Evolutionary conservation across 164 flowering plant species (phyloP).

Genomic region (Houttuynia cordata): DNA sequence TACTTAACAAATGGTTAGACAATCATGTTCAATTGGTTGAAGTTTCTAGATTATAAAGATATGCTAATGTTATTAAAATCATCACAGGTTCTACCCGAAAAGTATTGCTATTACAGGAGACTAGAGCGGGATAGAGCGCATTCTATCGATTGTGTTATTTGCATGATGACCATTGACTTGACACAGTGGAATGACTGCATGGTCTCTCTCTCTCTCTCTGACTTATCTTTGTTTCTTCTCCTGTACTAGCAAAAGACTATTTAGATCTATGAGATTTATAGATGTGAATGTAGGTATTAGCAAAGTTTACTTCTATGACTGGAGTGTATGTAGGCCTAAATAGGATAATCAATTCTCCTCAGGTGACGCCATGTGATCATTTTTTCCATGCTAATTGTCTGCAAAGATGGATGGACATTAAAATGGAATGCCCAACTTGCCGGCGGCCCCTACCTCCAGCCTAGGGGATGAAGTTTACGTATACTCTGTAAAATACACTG

Average conservation of each 20-base stretch:
- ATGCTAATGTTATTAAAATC: constrained; percentile 8
- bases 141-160: constrained; percentile 82
- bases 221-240: no score
- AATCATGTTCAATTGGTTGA: no score
- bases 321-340: neutral
- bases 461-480: constrained; percentile 16
- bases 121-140: constrained; percentile 39
- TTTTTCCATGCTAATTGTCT: constrained; percentile 92
- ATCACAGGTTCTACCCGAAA: constrained; percentile 91
- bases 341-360: constrained; percentile 6
- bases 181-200: constrained; percentile 73
- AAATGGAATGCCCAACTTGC: constrained; percentile 99
- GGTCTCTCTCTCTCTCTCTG: constrained; percentile 29
- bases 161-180: constrained; percentile 86
- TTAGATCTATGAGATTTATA: no score
- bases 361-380: constrained; percentile 99
- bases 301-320: no score
- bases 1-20: no score
- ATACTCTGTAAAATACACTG: constrained; percentile 14
- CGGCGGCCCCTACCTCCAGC: constrained; percentile 90
- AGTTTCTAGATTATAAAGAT: neutral
- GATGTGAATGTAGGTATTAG: no score
- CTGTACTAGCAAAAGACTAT: no score
- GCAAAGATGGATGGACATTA: constrained; percentile 99
- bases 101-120: constrained; percentile 78